phyloP scores from a whole-genome alignment of 164 flowering plant genomes.

The Taxillus chinensis region DNA sequence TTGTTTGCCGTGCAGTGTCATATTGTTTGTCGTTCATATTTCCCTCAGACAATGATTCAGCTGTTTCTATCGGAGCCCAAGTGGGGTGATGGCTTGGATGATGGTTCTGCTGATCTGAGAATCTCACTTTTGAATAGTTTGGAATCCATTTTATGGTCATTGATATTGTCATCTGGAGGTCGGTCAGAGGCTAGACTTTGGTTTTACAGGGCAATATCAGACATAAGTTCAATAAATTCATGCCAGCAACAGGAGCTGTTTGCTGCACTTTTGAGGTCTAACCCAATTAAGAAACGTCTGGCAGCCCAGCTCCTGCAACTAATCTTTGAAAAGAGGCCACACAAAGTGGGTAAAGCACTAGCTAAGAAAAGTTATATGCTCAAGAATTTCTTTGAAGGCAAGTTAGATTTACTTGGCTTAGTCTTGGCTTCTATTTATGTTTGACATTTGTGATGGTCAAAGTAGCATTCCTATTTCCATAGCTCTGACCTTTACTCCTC shows the following conservation, averaged over 20 bases:
- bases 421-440: background rate
- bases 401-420: constrained; percentile 6
- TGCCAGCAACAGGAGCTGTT: constrained; percentile 50
- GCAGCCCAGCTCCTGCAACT: constrained; percentile 57
- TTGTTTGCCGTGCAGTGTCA: too few relatives aligned
- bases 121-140: constrained; percentile 35
- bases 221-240: constrained; percentile 34
- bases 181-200: constrained; percentile 84
- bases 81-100: constrained; percentile 20
- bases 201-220: constrained; percentile 59
- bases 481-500: too few relatives aligned
- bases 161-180: constrained; percentile 36
- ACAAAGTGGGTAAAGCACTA: constrained; percentile 37
- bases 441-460: too few relatives aligned
- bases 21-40: too few relatives aligned
- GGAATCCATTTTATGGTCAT: constrained; percentile 47
- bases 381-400: constrained; percentile 69
- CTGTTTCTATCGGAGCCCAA: constrained; percentile 39
- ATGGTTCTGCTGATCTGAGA: constrained; percentile 18
- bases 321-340: constrained; percentile 66
- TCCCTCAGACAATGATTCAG: constrained; percentile 29
- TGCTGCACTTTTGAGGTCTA: constrained; percentile 42
- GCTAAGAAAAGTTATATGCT: constrained; percentile 51
- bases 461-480: too few relatives aligned
- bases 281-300: constrained; percentile 26